Percentiles rank a stretch among this genome's conserved stretches.
These are phyloP conservation scores for Xylariaceae sp. DNA, from an alignment of 2,329 filamentous ascomycete genomes.

Conservation along the genomic window DNA sequence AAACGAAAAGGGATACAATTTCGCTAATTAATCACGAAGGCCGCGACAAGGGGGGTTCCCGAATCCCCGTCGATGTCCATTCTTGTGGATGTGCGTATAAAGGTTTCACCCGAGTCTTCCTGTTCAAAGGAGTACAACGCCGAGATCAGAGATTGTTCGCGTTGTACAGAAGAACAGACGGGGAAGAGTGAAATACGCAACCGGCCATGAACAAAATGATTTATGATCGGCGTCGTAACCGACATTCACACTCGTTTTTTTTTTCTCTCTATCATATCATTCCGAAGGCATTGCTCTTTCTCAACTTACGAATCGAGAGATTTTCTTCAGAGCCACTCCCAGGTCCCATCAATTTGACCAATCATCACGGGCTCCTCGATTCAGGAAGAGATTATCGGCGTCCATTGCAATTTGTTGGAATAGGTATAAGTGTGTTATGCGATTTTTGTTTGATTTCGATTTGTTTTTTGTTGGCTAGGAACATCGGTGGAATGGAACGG, in stretches of 20 bases:
- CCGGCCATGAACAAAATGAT: not conserved
- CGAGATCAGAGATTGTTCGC: not conserved
- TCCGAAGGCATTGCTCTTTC: not conserved
- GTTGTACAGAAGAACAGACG: not conserved
- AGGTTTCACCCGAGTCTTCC: not conserved
- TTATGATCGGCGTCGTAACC: not conserved
- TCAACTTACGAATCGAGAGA: not conserved
- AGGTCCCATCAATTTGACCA: not conserved
- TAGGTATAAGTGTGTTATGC: too few relatives aligned
- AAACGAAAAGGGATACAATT: not conserved
- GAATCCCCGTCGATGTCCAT: not conserved
- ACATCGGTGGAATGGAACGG: not conserved
- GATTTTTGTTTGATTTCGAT: too few relatives aligned
- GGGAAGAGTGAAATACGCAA: not conserved
- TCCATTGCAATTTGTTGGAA: not conserved
- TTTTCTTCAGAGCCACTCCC: not conserved
- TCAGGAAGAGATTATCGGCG: not conserved
- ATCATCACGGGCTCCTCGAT: not conserved
- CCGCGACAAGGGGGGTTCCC: not conserved
- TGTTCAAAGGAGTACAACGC: not conserved
- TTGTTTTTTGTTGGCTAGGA: too few relatives aligned
- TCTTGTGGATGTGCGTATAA: not conserved
- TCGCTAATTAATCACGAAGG: not conserved
- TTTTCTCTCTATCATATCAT: not conserved
- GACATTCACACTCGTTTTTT: conserved; percentile 1